These are phyloP conservation scores for Triticum turgidum DNA, from an alignment of 176 grass and related monocot genomes.

Conservation along the genomic window DNA sequence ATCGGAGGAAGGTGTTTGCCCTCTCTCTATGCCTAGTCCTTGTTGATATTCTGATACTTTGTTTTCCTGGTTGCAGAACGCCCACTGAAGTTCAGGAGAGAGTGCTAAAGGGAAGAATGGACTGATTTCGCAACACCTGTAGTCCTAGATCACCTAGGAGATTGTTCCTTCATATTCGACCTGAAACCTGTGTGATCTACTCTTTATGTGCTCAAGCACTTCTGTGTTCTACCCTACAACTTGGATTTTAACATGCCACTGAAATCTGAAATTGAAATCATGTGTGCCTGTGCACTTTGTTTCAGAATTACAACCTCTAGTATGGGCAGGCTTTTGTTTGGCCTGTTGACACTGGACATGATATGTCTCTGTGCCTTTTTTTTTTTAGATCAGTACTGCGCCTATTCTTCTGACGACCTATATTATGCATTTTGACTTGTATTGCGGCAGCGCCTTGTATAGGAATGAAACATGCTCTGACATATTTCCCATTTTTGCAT, in stretches of 20 bases:
- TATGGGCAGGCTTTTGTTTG: background rate
- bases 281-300: background rate
- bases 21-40: background rate
- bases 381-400: too few relatives aligned
- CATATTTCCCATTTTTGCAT: background rate
- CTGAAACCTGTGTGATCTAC: background rate
- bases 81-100: conserved; percentile 88
- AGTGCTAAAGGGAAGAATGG: conserved; percentile 87
- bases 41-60: background rate
- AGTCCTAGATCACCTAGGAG: background rate
- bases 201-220: background rate
- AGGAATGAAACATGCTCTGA: background rate
- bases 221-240: background rate
- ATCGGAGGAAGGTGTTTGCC: background rate
- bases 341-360: background rate
- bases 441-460: background rate
- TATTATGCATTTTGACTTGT: too few relatives aligned
- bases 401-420: too few relatives aligned
- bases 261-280: background rate
- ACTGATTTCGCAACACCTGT: conserved; percentile 36
- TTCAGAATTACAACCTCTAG: background rate
- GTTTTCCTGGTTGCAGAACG: conserved; percentile 49
- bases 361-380: background rate
- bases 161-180: background rate
- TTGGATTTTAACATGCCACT: background rate